Conservation (phyloP, 1,284 basidiomycete species). For the Kalmanozyma brasiliensis region DNA sequence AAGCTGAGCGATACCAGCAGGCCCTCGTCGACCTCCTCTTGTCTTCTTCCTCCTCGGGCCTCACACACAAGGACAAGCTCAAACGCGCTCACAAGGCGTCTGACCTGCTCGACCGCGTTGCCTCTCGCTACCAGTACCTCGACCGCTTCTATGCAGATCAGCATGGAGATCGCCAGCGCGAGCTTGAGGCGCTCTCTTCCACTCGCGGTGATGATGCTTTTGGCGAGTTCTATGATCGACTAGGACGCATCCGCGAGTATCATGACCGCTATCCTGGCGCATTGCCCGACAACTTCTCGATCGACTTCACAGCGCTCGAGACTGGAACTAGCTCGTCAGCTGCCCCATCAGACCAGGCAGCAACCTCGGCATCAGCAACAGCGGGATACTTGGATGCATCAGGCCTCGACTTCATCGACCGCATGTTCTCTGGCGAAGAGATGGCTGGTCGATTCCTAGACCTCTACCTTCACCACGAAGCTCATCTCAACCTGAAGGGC, state of each 20-base stretch:
- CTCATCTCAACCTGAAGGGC: slow-evolving; percentile 80
- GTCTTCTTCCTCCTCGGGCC: slow-evolving; percentile 30
- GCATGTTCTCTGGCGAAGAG: slow-evolving; percentile 80
- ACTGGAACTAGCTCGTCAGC: slow-evolving; percentile 19
- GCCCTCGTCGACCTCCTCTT: slow-evolving; percentile 72
- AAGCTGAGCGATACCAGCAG: slow-evolving; percentile 85
- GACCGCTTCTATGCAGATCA: slow-evolving; percentile 69
- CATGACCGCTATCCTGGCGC: slow-evolving; percentile 90
- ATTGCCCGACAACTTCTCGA: slow-evolving; percentile 69
- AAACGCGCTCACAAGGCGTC: slow-evolving; percentile 87
- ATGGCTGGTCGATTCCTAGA: slow-evolving; percentile 93
- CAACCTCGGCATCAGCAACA: slow-evolving; percentile 19
- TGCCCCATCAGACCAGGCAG: slow-evolving; percentile 9
- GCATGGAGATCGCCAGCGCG: slow-evolving; percentile 67
- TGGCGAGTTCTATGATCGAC: slow-evolving; percentile 82
- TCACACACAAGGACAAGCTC: slow-evolving; percentile 72
- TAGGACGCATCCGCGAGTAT: slow-evolving; percentile 94
- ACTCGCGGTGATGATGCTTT: slow-evolving; percentile 42
- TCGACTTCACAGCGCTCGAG: slow-evolving; percentile 64
- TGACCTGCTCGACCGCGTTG: slow-evolving; percentile 84
- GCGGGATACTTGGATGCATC: slow-evolving; percentile 15
- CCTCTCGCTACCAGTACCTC: slow-evolving; percentile 72
- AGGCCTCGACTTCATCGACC: slow-evolving; percentile 55
- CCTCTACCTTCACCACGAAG: slow-evolving; percentile 85
- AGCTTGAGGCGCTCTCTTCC: slow-evolving; percentile 70